Evolutionary conservation across 306 rosid species (phyloP).

Genomic region (Coriaria nepalensis): DNA sequence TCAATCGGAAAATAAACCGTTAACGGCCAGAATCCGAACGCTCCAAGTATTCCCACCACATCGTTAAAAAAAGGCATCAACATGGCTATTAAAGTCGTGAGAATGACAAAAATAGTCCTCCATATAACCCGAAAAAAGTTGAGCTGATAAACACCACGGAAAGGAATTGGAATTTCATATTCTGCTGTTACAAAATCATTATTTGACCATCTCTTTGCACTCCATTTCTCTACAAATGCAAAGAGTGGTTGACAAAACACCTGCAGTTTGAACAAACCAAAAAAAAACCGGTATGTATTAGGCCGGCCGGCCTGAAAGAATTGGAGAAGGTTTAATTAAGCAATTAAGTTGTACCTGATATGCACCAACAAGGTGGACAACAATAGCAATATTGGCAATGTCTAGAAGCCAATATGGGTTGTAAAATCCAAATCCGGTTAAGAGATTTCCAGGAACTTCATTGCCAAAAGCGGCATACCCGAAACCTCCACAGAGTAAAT

Average conservation of each 20-base stretch:
- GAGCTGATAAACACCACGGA: constrained; percentile 32
- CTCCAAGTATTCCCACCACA: constrained; percentile 68
- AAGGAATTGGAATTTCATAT: constrained; percentile 45
- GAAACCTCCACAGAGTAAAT: constrained; percentile 56
- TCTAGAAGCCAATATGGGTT: constrained; percentile 70
- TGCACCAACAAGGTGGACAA: constrained; percentile 66
- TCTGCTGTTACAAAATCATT: constrained; percentile 34
- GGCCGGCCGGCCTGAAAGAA: no score
- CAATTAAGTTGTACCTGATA: constrained; percentile 58
- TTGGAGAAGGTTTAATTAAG: no score
- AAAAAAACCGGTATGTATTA: no score
- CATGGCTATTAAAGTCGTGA: constrained; percentile 57
- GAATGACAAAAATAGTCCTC: constrained; percentile 48
- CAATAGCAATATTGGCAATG: constrained; percentile 60
- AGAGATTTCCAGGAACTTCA: constrained; percentile 52
- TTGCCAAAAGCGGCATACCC: constrained; percentile 81
- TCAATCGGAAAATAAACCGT: constrained; percentile 66
- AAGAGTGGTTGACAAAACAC: constrained; percentile 54
- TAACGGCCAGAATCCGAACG: constrained; percentile 80
- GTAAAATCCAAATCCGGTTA: constrained; percentile 73
- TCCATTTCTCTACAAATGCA: constrained; percentile 70
- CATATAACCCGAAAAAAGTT: constrained; percentile 48
- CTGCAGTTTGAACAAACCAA: constrained; percentile 24
- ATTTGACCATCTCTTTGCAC: constrained; percentile 39
- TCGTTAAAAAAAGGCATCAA: constrained; percentile 78